Evolutionary conservation across 192 early-diverging fungal genomes (phyloP).

Genomic region (Backusella westeae): DNA sequence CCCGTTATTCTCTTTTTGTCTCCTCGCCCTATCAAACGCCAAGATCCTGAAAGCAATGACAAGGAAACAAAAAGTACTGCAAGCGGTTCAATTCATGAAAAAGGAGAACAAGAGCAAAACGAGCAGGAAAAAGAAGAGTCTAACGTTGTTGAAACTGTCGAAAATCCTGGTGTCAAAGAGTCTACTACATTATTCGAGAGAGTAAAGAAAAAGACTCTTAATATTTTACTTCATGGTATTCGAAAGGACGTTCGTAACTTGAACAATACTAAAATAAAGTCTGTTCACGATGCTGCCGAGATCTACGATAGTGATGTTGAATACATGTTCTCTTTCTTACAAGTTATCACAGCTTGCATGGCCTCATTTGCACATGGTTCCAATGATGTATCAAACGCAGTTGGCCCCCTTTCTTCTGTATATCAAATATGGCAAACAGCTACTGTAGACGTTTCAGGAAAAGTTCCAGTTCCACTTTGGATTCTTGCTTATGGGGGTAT

Average conservation of each 20-base stretch:
- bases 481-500: constrained; percentile 69
- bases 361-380: constrained; percentile 85
- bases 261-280: constrained; percentile 40
- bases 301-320: constrained; percentile 74
- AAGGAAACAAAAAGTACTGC: constrained; percentile 12
- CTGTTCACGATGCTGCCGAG: constrained; percentile 62
- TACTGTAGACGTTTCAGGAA: constrained; percentile 45
- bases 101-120: constrained; percentile 19
- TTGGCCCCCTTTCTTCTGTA: constrained; percentile 76
- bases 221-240: constrained; percentile 38
- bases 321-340: constrained; percentile 80
- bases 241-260: constrained; percentile 52
- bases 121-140: constrained; percentile 9
- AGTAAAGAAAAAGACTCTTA: constrained; percentile 12
- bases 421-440: constrained; percentile 66
- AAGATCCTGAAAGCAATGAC: constrained; percentile 18
- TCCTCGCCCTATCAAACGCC: constrained; percentile 41
- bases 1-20: constrained; percentile 57
- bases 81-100: constrained; percentile 19
- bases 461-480: constrained; percentile 70
- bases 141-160: not conserved
- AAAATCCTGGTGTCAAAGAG: constrained; percentile 8
- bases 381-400: constrained; percentile 87
- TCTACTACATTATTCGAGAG: constrained; percentile 11
- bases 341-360: constrained; percentile 76